Conservation (phyloP, 1,139 yeast species). For the Geotrichum europaeum region DNA sequence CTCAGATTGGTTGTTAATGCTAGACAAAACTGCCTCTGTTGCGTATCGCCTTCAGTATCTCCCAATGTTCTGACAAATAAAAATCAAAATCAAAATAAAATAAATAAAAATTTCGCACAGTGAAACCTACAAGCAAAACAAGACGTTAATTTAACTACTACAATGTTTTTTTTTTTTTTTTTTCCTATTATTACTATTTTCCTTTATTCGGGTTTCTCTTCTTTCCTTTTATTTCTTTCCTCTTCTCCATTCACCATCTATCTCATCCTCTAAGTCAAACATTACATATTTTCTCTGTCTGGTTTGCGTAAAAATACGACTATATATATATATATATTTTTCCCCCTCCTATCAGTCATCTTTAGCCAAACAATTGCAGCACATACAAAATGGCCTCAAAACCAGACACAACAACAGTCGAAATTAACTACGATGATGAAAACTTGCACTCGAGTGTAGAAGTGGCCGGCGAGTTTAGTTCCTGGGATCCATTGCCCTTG, state of each 20-base stretch:
- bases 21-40: too few species aligned
- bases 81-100: too few species aligned
- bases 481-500: conserved; percentile 28
- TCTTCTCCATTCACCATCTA: not conserved
- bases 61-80: too few species aligned
- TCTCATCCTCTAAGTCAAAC: not conserved
- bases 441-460: conserved; percentile 25
- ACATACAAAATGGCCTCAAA: not conserved
- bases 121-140: not conserved
- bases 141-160: not conserved
- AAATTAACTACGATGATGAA: conserved; percentile 24
- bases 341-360: not conserved
- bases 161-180: not conserved
- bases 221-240: not conserved
- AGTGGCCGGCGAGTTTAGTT: conserved; percentile 37
- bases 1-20: too few species aligned
- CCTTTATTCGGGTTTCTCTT: not conserved
- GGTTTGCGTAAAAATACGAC: not conserved
- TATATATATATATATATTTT: too few species aligned
- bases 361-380: not conserved
- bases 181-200: not conserved
- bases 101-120: too few species aligned
- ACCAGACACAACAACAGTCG: not conserved
- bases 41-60: too few species aligned
- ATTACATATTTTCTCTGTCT: not conserved